Base-by-base conservation (phyloP, 495 filamentous ascomycete genomes). In the Penicillium lividum region DNA sequence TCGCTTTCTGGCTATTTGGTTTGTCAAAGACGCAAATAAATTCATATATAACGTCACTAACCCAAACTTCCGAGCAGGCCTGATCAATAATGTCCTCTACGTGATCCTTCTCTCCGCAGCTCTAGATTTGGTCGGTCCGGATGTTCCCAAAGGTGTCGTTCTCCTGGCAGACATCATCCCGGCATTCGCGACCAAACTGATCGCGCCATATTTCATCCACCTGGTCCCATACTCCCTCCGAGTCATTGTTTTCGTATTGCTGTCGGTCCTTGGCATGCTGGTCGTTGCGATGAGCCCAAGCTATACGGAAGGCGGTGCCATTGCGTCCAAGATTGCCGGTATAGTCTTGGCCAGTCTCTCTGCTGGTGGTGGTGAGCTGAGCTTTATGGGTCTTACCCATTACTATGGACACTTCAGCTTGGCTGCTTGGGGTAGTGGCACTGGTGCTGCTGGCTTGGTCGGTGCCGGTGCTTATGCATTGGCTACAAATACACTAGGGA, bases 61-160 rank as follows among this genome's bases (percentile, higher is more conserved):
- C 11, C 13, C 25, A 0, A 16, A n/a, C 51, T 40, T n/a, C 43
- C 18, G n/a, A 33, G 9, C 59, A 98, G 93, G 94, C 53, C 79
- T 97, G 6, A 90, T 98, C 70, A 98, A 98, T 74, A 98, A 97
- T 77, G 89, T 98, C 67, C 89, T 97, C 73, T 98, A 98, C 70
- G 93, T 98, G 33, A 89, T 98, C 70, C 91, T 98, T 71, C 86
- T 98, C 63, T 92, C 92, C 13, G 89, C 94, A n/a, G 93, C 94
- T 22, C 88, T 96, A 58, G 94, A 98, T 69, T 88, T 98, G 56
- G 94, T 98, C 68, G 93, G 93, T 10, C 85, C 89, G 38, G 68
- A 76, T 48, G 79, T 96, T 1, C 94, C 93, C 29, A 97, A 97
- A 72, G 91, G 87, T 56, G 81, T 95, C 48, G 93, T 98, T 59